These are phyloP conservation scores for Yarrowia osloensis DNA, from an alignment of 805 yeast genomes.

Conservation along the genomic window DNA sequence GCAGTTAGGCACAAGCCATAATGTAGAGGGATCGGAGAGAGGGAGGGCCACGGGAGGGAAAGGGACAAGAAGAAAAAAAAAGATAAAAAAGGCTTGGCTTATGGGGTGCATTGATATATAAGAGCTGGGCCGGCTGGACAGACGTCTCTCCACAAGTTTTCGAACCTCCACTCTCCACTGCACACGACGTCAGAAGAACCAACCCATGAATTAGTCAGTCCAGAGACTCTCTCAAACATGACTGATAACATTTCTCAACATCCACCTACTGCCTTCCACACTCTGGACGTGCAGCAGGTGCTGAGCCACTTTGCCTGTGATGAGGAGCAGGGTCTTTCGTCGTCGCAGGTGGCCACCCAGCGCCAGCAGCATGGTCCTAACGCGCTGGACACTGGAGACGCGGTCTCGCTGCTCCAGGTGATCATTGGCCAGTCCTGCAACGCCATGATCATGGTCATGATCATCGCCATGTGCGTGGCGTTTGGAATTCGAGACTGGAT, in stretches of 20 bases:
- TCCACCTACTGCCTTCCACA: conserved; percentile 2
- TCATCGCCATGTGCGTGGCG: conserved; percentile 71
- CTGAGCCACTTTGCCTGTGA: conserved; percentile 9
- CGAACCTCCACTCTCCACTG: background rate
- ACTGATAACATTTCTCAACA: background rate
- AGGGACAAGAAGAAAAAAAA: too few relatives aligned
- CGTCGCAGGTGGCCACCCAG: conserved; percentile 20
- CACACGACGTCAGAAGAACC: background rate
- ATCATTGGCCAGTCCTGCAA: conserved; percentile 68
- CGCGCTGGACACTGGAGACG: conserved; percentile 59
- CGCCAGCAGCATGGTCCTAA: conserved; percentile 54
- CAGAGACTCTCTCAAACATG: background rate
- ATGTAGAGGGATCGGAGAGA: background rate
- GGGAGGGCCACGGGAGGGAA: too few relatives aligned
- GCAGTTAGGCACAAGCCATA: background rate
- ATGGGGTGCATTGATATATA: conserved; percentile 1
- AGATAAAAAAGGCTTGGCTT: background rate
- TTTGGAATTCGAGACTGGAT: conserved; percentile 77
- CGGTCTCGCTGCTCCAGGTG: conserved; percentile 56
- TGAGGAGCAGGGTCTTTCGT: conserved; percentile 8
- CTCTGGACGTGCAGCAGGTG: conserved; percentile 2
- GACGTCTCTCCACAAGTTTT: background rate
- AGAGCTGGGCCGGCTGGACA: background rate
- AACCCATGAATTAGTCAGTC: background rate
- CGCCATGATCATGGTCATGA: conserved; percentile 75